phyloP scores from a whole-genome alignment of 768 basidiomycete species.

The Paxillus ammoniavirescens region DNA sequence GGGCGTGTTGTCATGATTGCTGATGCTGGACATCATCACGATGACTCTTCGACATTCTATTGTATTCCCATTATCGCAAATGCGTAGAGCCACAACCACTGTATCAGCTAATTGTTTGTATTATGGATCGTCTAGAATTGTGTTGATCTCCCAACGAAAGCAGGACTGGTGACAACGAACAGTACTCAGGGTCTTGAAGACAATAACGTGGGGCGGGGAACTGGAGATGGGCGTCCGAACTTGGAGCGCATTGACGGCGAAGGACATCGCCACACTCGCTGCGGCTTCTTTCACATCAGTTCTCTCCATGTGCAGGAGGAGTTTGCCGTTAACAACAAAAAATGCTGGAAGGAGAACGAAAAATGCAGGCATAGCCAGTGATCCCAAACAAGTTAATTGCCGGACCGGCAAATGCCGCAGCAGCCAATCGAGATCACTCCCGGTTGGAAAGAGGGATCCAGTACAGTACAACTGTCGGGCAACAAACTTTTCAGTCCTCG shows the following conservation, averaged over 20 bases:
- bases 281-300: not conserved
- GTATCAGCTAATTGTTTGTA: constrained; percentile 17
- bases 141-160: not conserved
- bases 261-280: not conserved
- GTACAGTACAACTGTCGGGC: constrained; percentile 9
- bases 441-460: constrained; percentile 2
- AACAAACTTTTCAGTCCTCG: not conserved
- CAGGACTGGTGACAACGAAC: not conserved
- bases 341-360: not conserved
- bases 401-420: constrained; percentile 32
- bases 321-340: not conserved
- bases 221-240: not conserved
- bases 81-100: constrained; percentile 18
- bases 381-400: not conserved
- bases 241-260: not conserved
- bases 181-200: not conserved
- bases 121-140: constrained; percentile 3
- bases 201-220: constrained; percentile 1
- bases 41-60: constrained; percentile 22
- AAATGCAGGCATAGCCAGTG: not conserved
- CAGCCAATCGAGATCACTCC: not conserved
- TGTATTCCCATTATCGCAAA: constrained; percentile 18
- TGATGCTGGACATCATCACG: constrained; percentile 8
- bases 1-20: not conserved
- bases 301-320: not conserved